These are phyloP conservation scores for Schwanniomyces yamadae DNA, from an alignment of 805 yeast species.

Conservation along the genomic window DNA sequence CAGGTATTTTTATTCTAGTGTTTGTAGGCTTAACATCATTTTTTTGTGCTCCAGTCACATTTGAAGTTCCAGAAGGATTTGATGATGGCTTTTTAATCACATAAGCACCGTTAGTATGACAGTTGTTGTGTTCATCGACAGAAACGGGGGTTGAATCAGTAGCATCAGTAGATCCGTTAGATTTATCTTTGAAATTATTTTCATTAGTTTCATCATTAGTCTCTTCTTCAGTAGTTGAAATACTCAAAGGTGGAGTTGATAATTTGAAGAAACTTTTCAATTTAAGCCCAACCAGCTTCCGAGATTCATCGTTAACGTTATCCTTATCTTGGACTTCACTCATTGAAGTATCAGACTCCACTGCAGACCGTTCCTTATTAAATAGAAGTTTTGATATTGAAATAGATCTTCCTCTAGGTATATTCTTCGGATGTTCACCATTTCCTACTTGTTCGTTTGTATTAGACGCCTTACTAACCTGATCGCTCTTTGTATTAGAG, in stretches of 20 bases:
- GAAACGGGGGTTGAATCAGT: conserved; percentile 4
- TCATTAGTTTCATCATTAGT: background rate
- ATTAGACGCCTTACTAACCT: background rate
- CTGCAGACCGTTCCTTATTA: conserved; percentile 16
- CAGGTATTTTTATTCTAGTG: conserved; percentile 8
- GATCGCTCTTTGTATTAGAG: no score
- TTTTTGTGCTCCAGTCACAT: background rate
- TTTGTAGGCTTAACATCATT: conserved; percentile 2
- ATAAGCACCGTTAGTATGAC: no score
- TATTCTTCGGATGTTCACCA: conserved; percentile 1
- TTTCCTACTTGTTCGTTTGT: background rate
- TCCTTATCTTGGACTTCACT: background rate
- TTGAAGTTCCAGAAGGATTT: no score
- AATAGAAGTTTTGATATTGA: conserved; percentile 27
- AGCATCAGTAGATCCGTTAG: conserved; percentile 5
- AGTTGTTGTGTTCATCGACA: background rate
- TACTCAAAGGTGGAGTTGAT: conserved; percentile 6
- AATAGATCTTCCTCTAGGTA: conserved; percentile 22
- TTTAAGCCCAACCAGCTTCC: conserved; percentile 22
- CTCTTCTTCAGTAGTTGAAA: background rate
- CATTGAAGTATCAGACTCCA: background rate
- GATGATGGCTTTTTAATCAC: background rate
- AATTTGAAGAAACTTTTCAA: conserved; percentile 29
- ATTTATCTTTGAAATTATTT: conserved; percentile 2
- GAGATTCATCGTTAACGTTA: conserved; percentile 9